Evolutionary conservation across 768 basidiomycete genomes (phyloP), one percentile per base, ranked within the genome.

Genomic region (Rhizopogon vulgaris): DNA sequence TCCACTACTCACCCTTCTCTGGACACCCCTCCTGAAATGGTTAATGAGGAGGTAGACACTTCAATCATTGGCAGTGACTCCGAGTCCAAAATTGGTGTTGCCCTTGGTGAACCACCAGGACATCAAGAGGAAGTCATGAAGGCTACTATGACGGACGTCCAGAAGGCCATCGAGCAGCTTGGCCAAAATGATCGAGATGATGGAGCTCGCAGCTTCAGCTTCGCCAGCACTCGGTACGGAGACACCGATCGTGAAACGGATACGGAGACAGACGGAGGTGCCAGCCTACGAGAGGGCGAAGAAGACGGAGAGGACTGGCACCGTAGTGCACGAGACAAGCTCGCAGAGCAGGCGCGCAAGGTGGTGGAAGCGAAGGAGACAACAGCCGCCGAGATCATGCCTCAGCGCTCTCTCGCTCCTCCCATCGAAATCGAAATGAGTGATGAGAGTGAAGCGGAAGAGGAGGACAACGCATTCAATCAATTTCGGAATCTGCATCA

Each of bases 71-170:
- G 59, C 52, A 54, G 8, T 25, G 63, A 65, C 22, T 9, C 60
- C 5, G 55, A 60, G 9, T 55, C 65, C n/a, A 63, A 57, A 39
- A 61, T 63, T 49, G 62, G 59, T 11, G 63, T 72, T 12, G 56
- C 58, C 30, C 56, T 54, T 28, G 67, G 56, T 43, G 65, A 51
- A 39, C 63, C 53, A 38, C 62, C 39, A 41, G 54, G 36, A 27
- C 56, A 38, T 51, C 59, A 78, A 41, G 77, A 71, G 12, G 81
- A 80, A 54, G 79, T 87, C 52, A 92, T 95, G 88, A 80, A 81
- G 37, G 89, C 85, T 1, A 95, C 92, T 2, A 78, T 94, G 77
- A 91, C 87, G 3, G 91, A 94, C 52, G 89, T 95, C 6, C 89
- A 95, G 66, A 73, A 89, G 57, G 92, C 91, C 17, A 93, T 94